A percentile compares a stretch with the other conserved stretches of the same genome.
phyloP scores from a whole-genome alignment of 1,284 basidiomycete genomes.

The Trichosporon sp. region DNA sequence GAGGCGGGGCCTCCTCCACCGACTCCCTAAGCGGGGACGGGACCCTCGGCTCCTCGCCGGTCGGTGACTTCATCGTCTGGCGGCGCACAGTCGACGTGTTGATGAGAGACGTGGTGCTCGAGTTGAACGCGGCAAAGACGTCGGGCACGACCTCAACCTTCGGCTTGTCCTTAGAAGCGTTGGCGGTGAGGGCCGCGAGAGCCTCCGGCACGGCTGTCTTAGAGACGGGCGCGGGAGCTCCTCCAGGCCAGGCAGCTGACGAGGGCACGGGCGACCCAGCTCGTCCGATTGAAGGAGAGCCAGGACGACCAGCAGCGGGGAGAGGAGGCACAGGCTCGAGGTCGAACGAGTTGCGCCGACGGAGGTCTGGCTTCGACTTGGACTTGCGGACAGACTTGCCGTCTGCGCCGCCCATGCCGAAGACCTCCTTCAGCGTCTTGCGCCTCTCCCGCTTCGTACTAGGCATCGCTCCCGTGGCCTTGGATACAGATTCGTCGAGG shows the following conservation, averaged over 20 bases:
- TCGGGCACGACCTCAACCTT: slow-evolving; percentile 21
- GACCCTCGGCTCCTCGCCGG: not conserved
- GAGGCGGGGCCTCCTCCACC: not conserved
- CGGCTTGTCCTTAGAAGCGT: not conserved
- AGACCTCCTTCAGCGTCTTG: slow-evolving; percentile 21
- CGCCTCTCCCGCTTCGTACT: slow-evolving; percentile 8
- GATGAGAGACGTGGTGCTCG: slow-evolving; percentile 3
- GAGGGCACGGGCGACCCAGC: not conserved
- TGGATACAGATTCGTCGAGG: not conserved
- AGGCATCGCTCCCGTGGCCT: not conserved
- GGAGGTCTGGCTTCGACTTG: slow-evolving; percentile 20
- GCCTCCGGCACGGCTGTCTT: slow-evolving; percentile 18
- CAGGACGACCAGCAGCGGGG: not conserved
- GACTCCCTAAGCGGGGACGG: not conserved
- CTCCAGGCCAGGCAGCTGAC: slow-evolving; percentile 1
- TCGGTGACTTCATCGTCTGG: slow-evolving; percentile 1
- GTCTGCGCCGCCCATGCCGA: slow-evolving; percentile 1
- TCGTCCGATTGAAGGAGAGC: not conserved
- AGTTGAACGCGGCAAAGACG: slow-evolving; percentile 19
- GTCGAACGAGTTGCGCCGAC: not conserved
- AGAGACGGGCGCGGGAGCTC: not conserved
- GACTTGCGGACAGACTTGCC: slow-evolving; percentile 13
- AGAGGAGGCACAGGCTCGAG: slow-evolving; percentile 9
- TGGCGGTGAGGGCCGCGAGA: slow-evolving; percentile 19
- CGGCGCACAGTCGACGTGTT: slow-evolving; percentile 4